Evolutionary conservation across 176 grass and related monocot genomes (phyloP), one percentile per base, ranked within the genome.

Genomic region (Lolium perenne): DNA sequence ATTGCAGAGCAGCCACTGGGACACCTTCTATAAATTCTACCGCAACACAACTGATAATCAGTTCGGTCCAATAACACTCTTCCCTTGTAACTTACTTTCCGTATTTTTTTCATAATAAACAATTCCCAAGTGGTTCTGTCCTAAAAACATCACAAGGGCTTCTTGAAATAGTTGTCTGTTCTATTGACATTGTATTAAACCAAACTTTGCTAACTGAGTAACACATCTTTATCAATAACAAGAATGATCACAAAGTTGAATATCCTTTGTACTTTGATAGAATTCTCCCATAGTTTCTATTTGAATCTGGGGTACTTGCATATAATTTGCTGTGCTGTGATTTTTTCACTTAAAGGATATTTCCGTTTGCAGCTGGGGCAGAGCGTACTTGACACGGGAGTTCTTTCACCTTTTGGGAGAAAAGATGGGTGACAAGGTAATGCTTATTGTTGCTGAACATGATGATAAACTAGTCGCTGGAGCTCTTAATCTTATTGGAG

Each of bases 31-130:
- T 79, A 86, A 87, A 74, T 99, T 96, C 88, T 99, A 99, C 84
- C 84, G 82, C 60, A 99, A 93, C 90, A 99, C 97, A 80, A 99
- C 97, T 48, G 94, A 99, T 87, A 99, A 99, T 84, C 95, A 99
- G 92, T 95, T 88, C 67, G 74, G 88, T 86, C 87, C 76, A 77
- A 63, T 83, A 79, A 66, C 76, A 77, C 67, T 47, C 78, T 85
- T 90, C 77, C 75, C 67, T 89, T 85, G 16, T 75, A 71, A 38
- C 50, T 46, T 82, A 69, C 13, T n/a, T 75, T 80, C 7, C 25
- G 16, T 58, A 50, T 16, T 38, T 59, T 23, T 59, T 49, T 49
- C 43, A 78, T 88, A 46, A 38, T 78, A 53, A 81, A 50, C 26
- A 49, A 53, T 84, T 60, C 26, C 26, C 14, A 43, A 40, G 16